These are phyloP conservation scores for Cylindrotheca closterium DNA, from an alignment of 108 stramenopile genomes.

Conservation along the genomic window DNA sequence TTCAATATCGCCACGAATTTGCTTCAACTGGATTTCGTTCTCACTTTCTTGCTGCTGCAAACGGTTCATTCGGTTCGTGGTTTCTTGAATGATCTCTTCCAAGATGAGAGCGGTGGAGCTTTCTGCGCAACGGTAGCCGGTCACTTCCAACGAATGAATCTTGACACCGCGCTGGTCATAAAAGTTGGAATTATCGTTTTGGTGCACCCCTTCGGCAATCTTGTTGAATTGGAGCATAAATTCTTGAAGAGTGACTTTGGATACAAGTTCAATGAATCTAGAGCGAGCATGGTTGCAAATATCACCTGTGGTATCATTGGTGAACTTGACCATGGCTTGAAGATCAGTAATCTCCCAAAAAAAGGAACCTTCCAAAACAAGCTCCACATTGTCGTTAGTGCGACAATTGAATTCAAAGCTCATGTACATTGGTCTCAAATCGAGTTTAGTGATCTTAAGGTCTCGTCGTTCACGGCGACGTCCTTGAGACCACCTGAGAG, in stretches of 20 bases:
- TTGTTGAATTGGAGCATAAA: slow-evolving; percentile 21
- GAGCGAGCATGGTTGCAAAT: slow-evolving; percentile 24
- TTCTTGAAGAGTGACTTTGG: slow-evolving; percentile 20
- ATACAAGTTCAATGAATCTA: slow-evolving; percentile 18
- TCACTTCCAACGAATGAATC: slow-evolving; percentile 23
- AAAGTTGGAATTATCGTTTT: slow-evolving; percentile 11
- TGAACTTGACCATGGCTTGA: slow-evolving; percentile 16
- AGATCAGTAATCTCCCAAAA: slow-evolving; percentile 21
- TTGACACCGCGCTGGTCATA: slow-evolving; percentile 19
- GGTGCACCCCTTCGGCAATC: slow-evolving; percentile 11
- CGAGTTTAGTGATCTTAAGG: slow-evolving; percentile 10
- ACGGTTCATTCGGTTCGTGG: slow-evolving; percentile 23
- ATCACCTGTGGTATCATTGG: slow-evolving; percentile 17
- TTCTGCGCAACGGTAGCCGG: slow-evolving; percentile 23
- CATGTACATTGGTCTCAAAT: slow-evolving; percentile 20
- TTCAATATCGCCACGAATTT: slow-evolving; percentile 18
- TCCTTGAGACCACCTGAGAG: slow-evolving; percentile 13
- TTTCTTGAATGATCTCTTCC: slow-evolving; percentile 22
- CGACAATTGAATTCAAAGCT: slow-evolving; percentile 25
- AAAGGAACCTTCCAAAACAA: slow-evolving; percentile 20
- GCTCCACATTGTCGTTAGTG: slow-evolving; percentile 27
- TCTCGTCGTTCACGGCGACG: slow-evolving; percentile 12
- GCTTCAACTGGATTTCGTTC: slow-evolving; percentile 13
- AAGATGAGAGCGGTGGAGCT: slow-evolving; percentile 13
- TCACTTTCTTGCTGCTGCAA: slow-evolving; percentile 21